A percentile compares a stretch with the other conserved stretches of the same genome.
phyloP scores from a whole-genome alignment of 2,329 filamentous ascomycete species.

The Neonectria faginata region DNA sequence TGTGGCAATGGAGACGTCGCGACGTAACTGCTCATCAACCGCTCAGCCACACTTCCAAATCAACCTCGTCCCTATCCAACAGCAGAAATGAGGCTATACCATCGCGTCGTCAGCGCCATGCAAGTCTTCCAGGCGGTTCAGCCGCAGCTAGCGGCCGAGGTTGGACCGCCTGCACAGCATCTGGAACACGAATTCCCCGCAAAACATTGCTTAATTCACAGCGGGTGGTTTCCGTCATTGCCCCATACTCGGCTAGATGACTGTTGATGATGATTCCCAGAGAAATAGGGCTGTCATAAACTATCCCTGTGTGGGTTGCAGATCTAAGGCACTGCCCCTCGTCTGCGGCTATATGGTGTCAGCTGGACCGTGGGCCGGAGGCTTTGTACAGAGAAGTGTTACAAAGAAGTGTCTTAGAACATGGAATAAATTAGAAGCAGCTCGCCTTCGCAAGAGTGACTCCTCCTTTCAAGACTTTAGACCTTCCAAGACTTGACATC shows the following conservation, averaged over 20 bases:
- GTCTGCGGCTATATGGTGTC: not conserved
- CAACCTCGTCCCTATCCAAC: not conserved
- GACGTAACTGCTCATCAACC: too few species aligned
- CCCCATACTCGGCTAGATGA: not conserved
- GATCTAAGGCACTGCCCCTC: not conserved
- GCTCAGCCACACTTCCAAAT: not conserved
- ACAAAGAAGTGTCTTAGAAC: not conserved
- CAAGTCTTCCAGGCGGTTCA: slow-evolving; percentile 5
- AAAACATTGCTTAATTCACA: too few species aligned
- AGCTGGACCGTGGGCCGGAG: not conserved
- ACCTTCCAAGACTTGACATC: not conserved
- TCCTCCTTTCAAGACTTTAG: too few species aligned
- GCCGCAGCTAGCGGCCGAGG: slow-evolving; percentile 18
- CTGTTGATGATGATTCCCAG: too few species aligned
- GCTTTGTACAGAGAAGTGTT: not conserved
- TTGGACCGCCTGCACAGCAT: slow-evolving; percentile 17
- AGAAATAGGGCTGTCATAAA: not conserved
- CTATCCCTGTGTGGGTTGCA: too few species aligned
- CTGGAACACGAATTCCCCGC: not conserved
- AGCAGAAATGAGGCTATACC: not conserved
- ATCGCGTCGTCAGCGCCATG: not conserved
- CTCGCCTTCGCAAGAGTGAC: not conserved
- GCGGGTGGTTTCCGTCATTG: not conserved
- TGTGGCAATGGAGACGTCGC: too few species aligned
- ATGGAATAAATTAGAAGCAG: not conserved